Evolutionary conservation across 2,329 filamentous ascomycete species (phyloP), one percentile per base, ranked within the genome.

Genomic region (Botrytis hyacinthi): DNA sequence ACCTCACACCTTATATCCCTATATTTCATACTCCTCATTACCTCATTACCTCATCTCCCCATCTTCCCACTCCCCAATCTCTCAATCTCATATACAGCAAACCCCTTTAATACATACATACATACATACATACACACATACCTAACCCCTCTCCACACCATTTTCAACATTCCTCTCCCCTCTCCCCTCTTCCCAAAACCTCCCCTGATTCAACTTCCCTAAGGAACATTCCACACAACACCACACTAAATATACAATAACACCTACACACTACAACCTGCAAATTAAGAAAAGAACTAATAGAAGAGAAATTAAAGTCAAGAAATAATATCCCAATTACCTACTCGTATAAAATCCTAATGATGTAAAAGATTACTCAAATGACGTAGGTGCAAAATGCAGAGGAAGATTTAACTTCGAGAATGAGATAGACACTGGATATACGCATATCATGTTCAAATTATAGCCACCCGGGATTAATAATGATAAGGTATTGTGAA

Each of bases 261-360:
- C 2, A 26, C 14, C 2, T 29, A 29, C 14, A n/a, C 10, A 51
- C 20, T 1, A 51, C 48, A 51, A 51, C 0, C 26, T 5, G 0
- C 4, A 51, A 51, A n/a, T n/a, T 26, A 14, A 54, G 12, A 54
- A 29, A 54, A 14, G 1, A 29, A 18, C 14, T 0, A 7, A 54
- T 0, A 18, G 6, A 8, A n/a, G n/a, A 54, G n/a, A 29, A 14
- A 18, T 0, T 16, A 18, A 16, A 18, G 4, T 18, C 29, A 5
- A 18, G 10, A 54, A 54, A 6, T 54, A 29, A 29, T 4, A 54
- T 48, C 44, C 3, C 44, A 10, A 4, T 26, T 48, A 10, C 1
- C 20, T 26, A 10, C 44, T 46, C 20, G 9, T 4, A 4, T 18
- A 57, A 18, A 18, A 57, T 12, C 14, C 48, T 54, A n/a, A 29